Evolutionary conservation across 768 basidiomycete genomes (phyloP).

Genomic region (Leucosporidium creatinivorum): DNA sequence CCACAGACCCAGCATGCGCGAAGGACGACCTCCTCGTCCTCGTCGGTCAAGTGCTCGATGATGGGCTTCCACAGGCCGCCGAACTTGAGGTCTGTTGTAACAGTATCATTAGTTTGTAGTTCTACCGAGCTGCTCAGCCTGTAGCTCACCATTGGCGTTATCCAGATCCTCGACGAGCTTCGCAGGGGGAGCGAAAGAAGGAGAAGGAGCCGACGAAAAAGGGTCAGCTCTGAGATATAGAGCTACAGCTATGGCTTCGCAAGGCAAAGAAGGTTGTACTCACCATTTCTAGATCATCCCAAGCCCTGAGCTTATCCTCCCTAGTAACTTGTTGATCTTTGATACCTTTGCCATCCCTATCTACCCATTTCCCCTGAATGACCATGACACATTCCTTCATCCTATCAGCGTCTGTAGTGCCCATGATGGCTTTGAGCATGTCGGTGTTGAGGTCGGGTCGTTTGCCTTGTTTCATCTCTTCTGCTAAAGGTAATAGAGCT

Average conservation of each 20-base stretch:
- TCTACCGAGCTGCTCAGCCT: not conserved
- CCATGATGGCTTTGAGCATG: slow-evolving; percentile 77
- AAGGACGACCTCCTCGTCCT: slow-evolving; percentile 56
- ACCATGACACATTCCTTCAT: slow-evolving; percentile 54
- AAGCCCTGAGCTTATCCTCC: slow-evolving; percentile 55
- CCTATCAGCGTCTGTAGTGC: slow-evolving; percentile 67
- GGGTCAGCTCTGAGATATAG: too few species aligned
- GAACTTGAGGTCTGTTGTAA: slow-evolving; percentile 58
- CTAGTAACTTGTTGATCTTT: slow-evolving; percentile 49
- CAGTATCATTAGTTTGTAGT: too few species aligned
- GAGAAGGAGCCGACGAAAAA: not conserved
- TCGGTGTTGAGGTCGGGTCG: slow-evolving; percentile 59
- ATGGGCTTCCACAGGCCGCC: slow-evolving; percentile 73
- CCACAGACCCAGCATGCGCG: slow-evolving; percentile 79
- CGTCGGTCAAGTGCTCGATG: slow-evolving; percentile 55
- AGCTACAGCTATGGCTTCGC: not conserved
- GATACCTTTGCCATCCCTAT: slow-evolving; percentile 44
- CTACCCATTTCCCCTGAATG: slow-evolving; percentile 24
- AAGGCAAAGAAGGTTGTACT: slow-evolving; percentile 32
- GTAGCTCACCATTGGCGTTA: slow-evolving; percentile 68
- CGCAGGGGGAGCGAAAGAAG: not conserved
- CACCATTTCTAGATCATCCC: slow-evolving; percentile 81
- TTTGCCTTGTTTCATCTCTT: slow-evolving; percentile 41
- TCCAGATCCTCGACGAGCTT: slow-evolving; percentile 77
- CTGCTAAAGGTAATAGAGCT: slow-evolving; percentile 38